phyloP scores from a whole-genome alignment of 2,329 filamentous ascomycete genomes.

The Neoscytalidium dimidiatum region DNA sequence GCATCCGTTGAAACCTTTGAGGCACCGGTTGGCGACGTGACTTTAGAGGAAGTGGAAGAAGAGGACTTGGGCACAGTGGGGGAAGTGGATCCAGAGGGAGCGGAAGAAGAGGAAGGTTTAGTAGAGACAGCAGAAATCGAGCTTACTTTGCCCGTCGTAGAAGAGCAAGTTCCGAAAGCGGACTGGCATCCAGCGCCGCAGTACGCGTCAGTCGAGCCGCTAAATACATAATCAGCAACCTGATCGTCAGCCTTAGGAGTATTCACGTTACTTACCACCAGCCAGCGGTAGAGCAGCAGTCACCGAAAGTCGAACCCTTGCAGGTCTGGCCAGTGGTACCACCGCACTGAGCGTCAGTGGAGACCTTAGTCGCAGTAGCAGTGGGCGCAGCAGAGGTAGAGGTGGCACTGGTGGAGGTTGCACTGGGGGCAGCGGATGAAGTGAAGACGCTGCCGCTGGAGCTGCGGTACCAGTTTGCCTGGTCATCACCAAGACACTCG shows the following conservation, averaged over 20 bases:
- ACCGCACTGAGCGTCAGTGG: conserved; percentile 29
- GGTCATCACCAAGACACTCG: conserved; percentile 49
- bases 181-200: conserved; percentile 32
- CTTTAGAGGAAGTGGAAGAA: conserved; percentile 5
- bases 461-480: conserved; percentile 51
- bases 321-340: conserved; percentile 18
- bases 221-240: neutral
- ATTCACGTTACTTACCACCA: conserved; percentile 12
- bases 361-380: conserved; percentile 22
- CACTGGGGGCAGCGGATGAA: conserved; percentile 33
- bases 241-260: neutral
- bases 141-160: conserved; percentile 15
- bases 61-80: neutral
- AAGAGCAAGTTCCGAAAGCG: conserved; percentile 29
- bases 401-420: conserved; percentile 31
- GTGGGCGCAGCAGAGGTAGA: conserved; percentile 25
- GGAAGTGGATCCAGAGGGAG: neutral
- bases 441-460: conserved; percentile 17
- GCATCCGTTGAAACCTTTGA: conserved; percentile 43
- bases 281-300: conserved; percentile 30
- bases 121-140: conserved; percentile 20
- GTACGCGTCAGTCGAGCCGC: conserved; percentile 23
- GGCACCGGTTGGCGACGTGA: conserved; percentile 11
- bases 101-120: conserved; percentile 3
- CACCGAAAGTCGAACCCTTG: conserved; percentile 19